Evolutionary conservation across 176 grass and related monocot genomes (phyloP), one percentile per base, ranked within the genome.

Genomic region (Musa schizocarpa): DNA sequence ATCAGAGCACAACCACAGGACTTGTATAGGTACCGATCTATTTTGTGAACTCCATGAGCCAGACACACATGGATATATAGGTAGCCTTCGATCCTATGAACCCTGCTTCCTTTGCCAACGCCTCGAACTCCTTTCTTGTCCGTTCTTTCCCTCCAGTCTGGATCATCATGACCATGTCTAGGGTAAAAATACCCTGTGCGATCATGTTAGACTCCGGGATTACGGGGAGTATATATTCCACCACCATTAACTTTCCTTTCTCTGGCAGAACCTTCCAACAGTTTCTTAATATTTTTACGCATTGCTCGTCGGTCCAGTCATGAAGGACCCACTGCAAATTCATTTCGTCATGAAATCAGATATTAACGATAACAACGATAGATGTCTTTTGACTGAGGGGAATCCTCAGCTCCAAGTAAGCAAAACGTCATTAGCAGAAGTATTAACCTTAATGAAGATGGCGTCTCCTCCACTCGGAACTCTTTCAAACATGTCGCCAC

Each of bases 221-320:
- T n/a, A 85, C 82, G 1, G 94, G 94, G 29, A 91, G 82, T 19
- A 97, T 21, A 54, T 83, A 85, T 79, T 97, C 94, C 9, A 85
- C 94, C 12, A 97, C 5, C 22, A 97, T 81, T 24, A 93, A 86
- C 88, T 93, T 97, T 9, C 90, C 94, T n/a, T 85, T 75, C 0
- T 62, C 63, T 1, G 90, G 90, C 52, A 97, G 75, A 20, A 86
- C 94, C 51, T 93, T 92, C 74, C 87, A 85, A 82, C 94, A 97
- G 74, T 97, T 97, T 81, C 80, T 85, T 74, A 97, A 85, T 50
- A 93, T 76, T 0, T 54, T 69, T 0, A 78, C 54, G 52, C 88
- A 93, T 77, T 93, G 84, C n/a, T 81, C 72, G 53, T 97, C 90
- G 50, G 84, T 90, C 90, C 94, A 97, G 79, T 93, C 90, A 8